These are phyloP conservation scores for Nannochloropsis salina DNA, from an alignment of 108 stramenopile species.

Conservation along the genomic window DNA sequence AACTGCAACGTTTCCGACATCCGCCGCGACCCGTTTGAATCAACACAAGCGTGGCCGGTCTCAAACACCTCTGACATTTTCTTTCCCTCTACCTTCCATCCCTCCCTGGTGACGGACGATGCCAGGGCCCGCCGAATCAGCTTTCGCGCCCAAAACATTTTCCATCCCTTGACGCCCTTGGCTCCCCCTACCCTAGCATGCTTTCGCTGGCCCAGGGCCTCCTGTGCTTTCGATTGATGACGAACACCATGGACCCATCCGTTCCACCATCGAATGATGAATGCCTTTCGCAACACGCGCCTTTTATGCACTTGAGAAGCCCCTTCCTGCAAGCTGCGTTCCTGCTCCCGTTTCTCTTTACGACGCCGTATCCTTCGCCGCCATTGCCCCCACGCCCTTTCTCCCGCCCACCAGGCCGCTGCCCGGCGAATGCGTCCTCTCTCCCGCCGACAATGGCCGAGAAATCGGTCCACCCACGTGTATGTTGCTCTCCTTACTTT, in stretches of 20 bases:
- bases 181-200: neutral
- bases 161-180: neutral
- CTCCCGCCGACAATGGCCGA: neutral
- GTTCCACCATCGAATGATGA: neutral
- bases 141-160: neutral
- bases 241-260: neutral
- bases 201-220: neutral
- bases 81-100: neutral
- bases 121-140: neutral
- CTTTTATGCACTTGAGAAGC: too few relatives aligned
- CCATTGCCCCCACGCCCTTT: neutral
- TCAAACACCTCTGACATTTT: neutral
- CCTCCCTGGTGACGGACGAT: neutral
- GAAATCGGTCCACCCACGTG: neutral
- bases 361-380: neutral
- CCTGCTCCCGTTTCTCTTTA: neutral
- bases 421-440: neutral
- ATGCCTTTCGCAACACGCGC: neutral
- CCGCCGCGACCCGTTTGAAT: too few relatives aligned
- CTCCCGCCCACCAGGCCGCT: neutral
- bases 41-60: too few relatives aligned
- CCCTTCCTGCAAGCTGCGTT: too few relatives aligned
- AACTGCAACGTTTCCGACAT: too few relatives aligned
- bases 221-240: neutral
- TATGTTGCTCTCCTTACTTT: neutral